Percentiles rank a stretch among this genome's conserved stretches.
Evolutionary conservation across 2,329 filamentous ascomycete species (phyloP).

Genomic region (Ceratocystis cacaofunesta): DNA sequence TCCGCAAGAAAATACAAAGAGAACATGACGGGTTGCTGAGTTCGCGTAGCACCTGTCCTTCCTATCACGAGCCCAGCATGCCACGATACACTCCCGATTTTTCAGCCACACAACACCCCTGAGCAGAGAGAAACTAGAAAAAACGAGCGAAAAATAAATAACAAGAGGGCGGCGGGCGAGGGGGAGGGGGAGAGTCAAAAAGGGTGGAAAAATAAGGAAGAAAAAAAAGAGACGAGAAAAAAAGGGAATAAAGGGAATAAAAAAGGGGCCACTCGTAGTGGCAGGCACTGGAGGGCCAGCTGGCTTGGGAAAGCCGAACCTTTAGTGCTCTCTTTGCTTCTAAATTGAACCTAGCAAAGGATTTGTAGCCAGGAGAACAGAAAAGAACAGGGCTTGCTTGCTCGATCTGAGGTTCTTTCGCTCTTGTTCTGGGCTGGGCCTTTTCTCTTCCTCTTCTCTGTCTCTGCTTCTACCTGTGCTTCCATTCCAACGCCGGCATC

Average conservation of each 20-base stretch:
- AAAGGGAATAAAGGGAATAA: not conserved
- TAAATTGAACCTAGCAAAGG: constrained; percentile 3
- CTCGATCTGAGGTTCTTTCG: not conserved
- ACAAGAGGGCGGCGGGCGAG: no score
- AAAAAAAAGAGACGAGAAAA: not conserved
- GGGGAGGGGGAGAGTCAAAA: no score
- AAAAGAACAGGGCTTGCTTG: not conserved
- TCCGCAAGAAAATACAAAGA: no score
- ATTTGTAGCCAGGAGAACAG: not conserved
- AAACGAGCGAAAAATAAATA: not conserved
- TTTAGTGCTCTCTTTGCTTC: not conserved
- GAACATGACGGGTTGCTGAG: no score
- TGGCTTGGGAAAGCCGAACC: constrained; percentile 1
- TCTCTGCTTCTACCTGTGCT: not conserved
- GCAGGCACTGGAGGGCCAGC: not conserved
- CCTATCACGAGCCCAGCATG: no score
- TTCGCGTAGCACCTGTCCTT: no score
- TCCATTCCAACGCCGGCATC: not conserved
- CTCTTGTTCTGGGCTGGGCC: not conserved
- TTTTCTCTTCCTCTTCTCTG: constrained; percentile 4
- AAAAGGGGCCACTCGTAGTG: not conserved
- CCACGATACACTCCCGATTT: not conserved
- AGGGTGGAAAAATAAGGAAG: not conserved
- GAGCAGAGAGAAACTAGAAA: not conserved
- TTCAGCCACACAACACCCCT: constrained; percentile 3